phyloP scores from a whole-genome alignment of 139 green algal genomes.

The Closterium sp. region DNA sequence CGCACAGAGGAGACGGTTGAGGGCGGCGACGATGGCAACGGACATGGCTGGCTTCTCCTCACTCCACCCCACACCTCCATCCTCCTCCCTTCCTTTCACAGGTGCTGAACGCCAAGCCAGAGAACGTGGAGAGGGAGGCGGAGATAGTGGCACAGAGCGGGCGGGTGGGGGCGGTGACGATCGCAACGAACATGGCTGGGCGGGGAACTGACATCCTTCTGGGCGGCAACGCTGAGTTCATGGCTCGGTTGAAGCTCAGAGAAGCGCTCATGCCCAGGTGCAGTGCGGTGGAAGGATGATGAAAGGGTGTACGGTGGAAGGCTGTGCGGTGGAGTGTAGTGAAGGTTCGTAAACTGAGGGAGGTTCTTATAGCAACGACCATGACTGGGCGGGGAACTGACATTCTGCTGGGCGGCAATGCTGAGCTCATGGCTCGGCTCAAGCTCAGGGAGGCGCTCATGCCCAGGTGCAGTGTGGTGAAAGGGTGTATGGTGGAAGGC shows the following conservation, averaged over 20 bases:
- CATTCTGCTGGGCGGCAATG: slow-evolving; percentile 95
- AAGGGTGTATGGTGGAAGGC: background rate
- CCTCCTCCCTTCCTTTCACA: slow-evolving; percentile 27
- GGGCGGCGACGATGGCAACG: slow-evolving; percentile 90
- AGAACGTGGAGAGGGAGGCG: slow-evolving; percentile 75
- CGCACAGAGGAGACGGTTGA: slow-evolving; percentile 59
- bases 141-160: background rate
- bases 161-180: background rate
- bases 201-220: slow-evolving; percentile 97
- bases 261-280: slow-evolving; percentile 85
- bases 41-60: slow-evolving; percentile 84
- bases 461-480: slow-evolving; percentile 58
- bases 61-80: too few species aligned
- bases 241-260: slow-evolving; percentile 87
- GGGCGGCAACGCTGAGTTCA: slow-evolving; percentile 89
- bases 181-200: slow-evolving; percentile 62
- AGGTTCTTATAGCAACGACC: background rate
- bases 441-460: slow-evolving; percentile 92
- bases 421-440: slow-evolving; percentile 83
- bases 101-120: slow-evolving; percentile 97
- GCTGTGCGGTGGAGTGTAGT: background rate
- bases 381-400: slow-evolving; percentile 90
- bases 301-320: background rate
- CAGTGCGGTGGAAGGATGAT: background rate
- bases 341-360: too few species aligned